These are phyloP conservation scores for Caryopteris hybrid DNA, from an alignment of 305 asterid genomes.

Conservation along the genomic window DNA sequence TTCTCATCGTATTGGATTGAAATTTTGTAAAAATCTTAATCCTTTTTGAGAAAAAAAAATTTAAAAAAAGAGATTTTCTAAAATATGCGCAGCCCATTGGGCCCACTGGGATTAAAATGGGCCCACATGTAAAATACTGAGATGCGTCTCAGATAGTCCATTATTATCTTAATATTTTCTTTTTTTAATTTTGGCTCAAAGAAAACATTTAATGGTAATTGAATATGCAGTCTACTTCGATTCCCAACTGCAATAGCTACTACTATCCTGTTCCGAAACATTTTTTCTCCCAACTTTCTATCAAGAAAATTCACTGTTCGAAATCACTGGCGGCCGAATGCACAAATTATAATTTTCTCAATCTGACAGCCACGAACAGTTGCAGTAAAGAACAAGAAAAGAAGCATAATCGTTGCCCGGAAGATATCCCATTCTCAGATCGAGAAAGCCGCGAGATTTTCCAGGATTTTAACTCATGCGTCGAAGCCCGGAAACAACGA, in stretches of 20 bases:
- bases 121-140: background rate
- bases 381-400: slow-evolving; percentile 41
- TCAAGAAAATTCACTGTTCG: background rate
- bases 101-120: background rate
- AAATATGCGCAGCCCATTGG: background rate
- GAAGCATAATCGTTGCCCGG: slow-evolving; percentile 16
- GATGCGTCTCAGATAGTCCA: background rate
- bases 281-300: slow-evolving; percentile 17
- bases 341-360: slow-evolving; percentile 9
- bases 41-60: background rate
- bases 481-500: slow-evolving; percentile 18
- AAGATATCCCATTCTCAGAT: slow-evolving; percentile 14
- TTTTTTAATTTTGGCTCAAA: background rate
- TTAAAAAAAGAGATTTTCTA: background rate
- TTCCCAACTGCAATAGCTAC: background rate
- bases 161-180: background rate
- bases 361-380: slow-evolving; percentile 27
- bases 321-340: slow-evolving; percentile 8
- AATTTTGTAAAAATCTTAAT: too few species aligned
- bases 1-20: too few species aligned
- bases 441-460: slow-evolving; percentile 22
- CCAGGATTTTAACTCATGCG: slow-evolving; percentile 26
- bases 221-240: background rate
- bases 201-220: background rate
- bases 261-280: slow-evolving; percentile 37